Evolutionary conservation across 2,329 filamentous ascomycete species (phyloP).

Genomic region (Neurospora sp.): DNA sequence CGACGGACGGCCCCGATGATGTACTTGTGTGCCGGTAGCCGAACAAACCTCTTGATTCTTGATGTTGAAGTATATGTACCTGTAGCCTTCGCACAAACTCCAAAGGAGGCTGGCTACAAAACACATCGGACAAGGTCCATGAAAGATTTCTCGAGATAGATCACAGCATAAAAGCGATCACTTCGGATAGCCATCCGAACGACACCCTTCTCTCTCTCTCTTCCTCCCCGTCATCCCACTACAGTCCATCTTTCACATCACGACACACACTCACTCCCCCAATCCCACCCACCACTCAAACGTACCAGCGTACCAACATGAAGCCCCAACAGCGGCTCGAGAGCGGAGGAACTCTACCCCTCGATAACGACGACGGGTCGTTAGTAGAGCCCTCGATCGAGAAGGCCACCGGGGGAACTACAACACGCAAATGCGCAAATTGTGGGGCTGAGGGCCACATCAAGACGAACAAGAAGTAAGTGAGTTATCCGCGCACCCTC

Average conservation of each 20-base stretch:
- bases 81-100: no score
- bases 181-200: neutral
- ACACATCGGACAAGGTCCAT: no score
- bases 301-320: conserved; percentile 28
- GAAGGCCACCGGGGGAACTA: conserved; percentile 57
- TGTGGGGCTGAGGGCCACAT: conserved; percentile 96
- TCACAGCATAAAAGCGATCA: neutral
- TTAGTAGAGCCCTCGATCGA: conserved; percentile 40
- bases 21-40: neutral
- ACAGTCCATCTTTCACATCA: neutral
- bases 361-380: conserved; percentile 36
- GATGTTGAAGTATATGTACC: no score
- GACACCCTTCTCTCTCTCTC: neutral
- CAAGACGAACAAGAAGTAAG: conserved; percentile 97
- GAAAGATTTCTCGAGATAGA: no score
- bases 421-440: conserved; percentile 88
- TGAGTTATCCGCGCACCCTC: conserved; percentile 21
- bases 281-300: neutral
- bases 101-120: no score
- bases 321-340: conserved; percentile 50
- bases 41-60: neutral
- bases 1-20: neutral
- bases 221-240: neutral
- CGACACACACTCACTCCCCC: neutral
- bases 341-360: conserved; percentile 22